Evolutionary conservation across 2,329 filamentous ascomycete species (phyloP), one percentile per base, ranked within the genome.

Genomic region (Aspergillus sp.): DNA sequence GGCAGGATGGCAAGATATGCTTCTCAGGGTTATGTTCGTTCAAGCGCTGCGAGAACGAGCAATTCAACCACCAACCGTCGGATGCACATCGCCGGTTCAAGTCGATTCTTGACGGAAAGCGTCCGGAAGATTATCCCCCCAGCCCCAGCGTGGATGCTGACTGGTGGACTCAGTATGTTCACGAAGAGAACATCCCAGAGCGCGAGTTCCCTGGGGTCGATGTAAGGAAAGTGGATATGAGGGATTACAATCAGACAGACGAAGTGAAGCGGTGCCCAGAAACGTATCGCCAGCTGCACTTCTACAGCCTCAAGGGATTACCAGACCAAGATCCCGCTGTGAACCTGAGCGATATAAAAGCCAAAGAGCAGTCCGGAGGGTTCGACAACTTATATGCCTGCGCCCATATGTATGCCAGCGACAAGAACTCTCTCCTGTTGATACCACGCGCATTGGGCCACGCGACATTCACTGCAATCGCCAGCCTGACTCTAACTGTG

Each of bases 351-450:
- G 33, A 39, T 12, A 32, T 41, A 22, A 37, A 36, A 29, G 22
- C 22, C 2, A 50, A 37, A 20, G 56, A 57, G 11, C 34, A 45
- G 32, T 53, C 32, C 10, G 62, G 47, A 37, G 57, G 49, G 39
- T 58, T 49, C 30, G 63, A 69, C 19, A 76, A 76, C 41, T 49
- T 76, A 12, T 72, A 75, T 41, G 66, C 71, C 1, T 72, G 68
- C 42, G 71, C 70, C 3, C 73, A 77, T 48, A 55, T 75, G 26
- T 76, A 74, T 44, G 67, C 71, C 1, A 70, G 67, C 20, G 73
- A 75, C 42, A 64, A 67, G 15, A 75, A 75, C 35, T 68, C 67
- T 12, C 52, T 75, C 8, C 67, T 68, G 48, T 51, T 73, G 27
- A 62, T 74, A 2, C 59, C 68, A 2, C 69, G 69, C 14, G 64